Conservation (phyloP, 345 rosid genomes). For the Brassica rapa region DNA sequence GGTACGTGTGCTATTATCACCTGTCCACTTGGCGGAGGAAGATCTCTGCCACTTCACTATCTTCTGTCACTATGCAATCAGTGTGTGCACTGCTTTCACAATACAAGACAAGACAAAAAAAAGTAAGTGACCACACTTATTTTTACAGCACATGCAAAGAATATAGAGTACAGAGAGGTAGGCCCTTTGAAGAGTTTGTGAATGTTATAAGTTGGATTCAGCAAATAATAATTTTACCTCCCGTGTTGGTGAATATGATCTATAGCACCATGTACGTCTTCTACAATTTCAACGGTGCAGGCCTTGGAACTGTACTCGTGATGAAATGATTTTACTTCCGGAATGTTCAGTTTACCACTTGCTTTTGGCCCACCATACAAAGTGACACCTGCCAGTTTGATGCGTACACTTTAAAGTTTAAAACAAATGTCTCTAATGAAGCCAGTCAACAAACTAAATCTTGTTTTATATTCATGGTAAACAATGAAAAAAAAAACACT, state of each 20-base stretch:
- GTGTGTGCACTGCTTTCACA: conserved; percentile 82
- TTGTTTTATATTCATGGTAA: neutral
- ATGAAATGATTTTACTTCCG: conserved; percentile 64
- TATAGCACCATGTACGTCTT: conserved; percentile 77
- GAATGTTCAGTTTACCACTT: conserved; percentile 55
- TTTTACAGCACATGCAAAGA: conserved; percentile 27
- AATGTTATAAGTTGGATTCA: conserved; percentile 12
- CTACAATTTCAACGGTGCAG: conserved; percentile 89
- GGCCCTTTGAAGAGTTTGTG: conserved; percentile 12
- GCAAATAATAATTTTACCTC: conserved; percentile 51
- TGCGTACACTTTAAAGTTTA: neutral
- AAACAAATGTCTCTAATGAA: neutral
- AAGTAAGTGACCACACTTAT: conserved; percentile 22
- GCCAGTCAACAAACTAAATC: conserved; percentile 5
- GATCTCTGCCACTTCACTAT: conserved; percentile 63
- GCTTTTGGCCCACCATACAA: conserved; percentile 87
- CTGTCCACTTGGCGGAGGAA: conserved; percentile 88
- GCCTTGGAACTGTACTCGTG: conserved; percentile 86
- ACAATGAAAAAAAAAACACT: too few species aligned
- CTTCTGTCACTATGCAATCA: conserved; percentile 89
- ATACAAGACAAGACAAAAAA: conserved; percentile 16
- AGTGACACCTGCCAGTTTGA: conserved; percentile 61
- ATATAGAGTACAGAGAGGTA: conserved; percentile 19
- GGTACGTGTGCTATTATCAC: conserved; percentile 33
- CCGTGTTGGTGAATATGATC: conserved; percentile 91